Base-by-base conservation (phyloP, 805 yeast species). In the Blastobotrys terrestris region DNA sequence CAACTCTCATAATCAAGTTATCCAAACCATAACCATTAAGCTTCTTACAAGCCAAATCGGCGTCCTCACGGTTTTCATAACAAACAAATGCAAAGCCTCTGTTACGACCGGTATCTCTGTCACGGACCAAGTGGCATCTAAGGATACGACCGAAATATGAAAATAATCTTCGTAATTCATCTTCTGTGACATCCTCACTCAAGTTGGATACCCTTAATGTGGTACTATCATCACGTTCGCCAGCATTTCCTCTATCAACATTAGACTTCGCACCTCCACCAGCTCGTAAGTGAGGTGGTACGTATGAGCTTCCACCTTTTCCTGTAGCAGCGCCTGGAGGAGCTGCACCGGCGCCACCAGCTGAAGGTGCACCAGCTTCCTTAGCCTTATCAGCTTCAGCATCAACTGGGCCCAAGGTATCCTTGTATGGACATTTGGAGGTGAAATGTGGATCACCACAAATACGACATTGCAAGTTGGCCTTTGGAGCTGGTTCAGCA, bases 361-460 rank as follows among this genome's bases (percentile, higher is more conserved):
- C 50, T 16, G 48, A 50, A 26, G 78, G 74, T 61, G 65, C 59
- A 16, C 56, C 57, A 14, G 60, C 57, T 31, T 58, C 63, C 31
- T 60, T 74, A 6, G 79, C 75, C 39, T 76, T 73, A 40, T 73
- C 70, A 50, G 76, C 75, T 46, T 73, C 61, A 31, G 62, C 60
- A 35, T 73, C 70, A 39, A 74, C 76, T 22, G 77, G 75, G 39
- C 84, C 87, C 68, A 92, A 76, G 40, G 94, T 86, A 63, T 85
- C 95, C 75, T 87, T 91, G 80, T 81, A 89, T 58, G 99, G 99
- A 86, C 99, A 94, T 74, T 85, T 84, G 69, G 89, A 75, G 43
- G 97, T 87, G 79, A 84, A 87, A 77, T 94, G 99, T 61, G 82
- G 85, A 67, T 96, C 97, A 56, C 86, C 87, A 85, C 99, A 94